Evolutionary conservation across 139 green algal genomes (phyloP), one percentile per base, ranked within the genome.

Genomic region (Chlorokybus atmophyticus): DNA sequence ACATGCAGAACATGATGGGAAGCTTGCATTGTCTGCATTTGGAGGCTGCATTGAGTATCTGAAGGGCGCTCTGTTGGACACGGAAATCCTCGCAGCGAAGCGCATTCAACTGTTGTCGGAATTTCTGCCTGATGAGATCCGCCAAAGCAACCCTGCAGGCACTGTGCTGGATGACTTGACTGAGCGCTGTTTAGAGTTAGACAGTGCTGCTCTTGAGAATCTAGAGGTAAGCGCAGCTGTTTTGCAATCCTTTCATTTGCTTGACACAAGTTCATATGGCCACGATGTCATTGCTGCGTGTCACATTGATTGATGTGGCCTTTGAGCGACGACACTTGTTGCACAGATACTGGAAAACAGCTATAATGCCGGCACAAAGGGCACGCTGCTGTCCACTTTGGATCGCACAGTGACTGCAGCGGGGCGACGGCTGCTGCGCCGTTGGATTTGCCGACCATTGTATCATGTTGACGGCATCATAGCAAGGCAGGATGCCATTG

Each of bases 161-260:
- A 19, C 10, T 19, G 55, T 14, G 29, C 26, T 23, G 7, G 35
- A 64, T 25, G 61, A 74, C 3, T 25, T 6, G 32, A 39, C 29
- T 0, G 61, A 70, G 14, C 41, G 32, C 23, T 75, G 77, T 64
- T 80, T 95, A 77, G 39, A 71, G 10, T 70, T 98, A 27, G 89
- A 98, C 61, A 90, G 85, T 5, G 76, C 88, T 6, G 88, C 91
- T 3, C 76, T 98, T 31, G 82, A 93, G 51, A 90, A 87, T 53
- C 74, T 98, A 29, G 90, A 98, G 63, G 73, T 93, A 17, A 44
- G 38, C 38, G n/a, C n/a, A n/a, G n/a, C n/a, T n/a, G n/a, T n/a
- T n/a, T n/a, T n/a, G n/a, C n/a, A n/a, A n/a, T n/a, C n/a, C n/a
- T n/a, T n/a, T n/a, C n/a, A n/a, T n/a, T n/a, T n/a, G n/a, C n/a